These are phyloP conservation scores for Exophiala lecanii-corni DNA, from an alignment of 2,329 filamentous ascomycete genomes.

Conservation along the genomic window DNA sequence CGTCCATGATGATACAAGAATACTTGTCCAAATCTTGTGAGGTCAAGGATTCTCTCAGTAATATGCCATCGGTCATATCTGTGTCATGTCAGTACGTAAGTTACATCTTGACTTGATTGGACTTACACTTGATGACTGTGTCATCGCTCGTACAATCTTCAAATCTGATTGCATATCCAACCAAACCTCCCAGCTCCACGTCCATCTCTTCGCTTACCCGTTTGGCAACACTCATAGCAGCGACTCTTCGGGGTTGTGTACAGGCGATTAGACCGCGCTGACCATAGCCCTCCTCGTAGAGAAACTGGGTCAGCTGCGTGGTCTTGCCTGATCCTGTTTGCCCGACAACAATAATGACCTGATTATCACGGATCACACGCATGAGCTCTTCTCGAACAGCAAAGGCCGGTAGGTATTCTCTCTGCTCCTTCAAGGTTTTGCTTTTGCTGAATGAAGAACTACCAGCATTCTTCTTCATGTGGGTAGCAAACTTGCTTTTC, in stretches of 20 bases:
- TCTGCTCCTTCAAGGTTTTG: conserved; percentile 84
- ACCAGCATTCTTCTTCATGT: conserved; percentile 81
- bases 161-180: conserved; percentile 96
- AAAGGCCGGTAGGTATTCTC: conserved; percentile 91
- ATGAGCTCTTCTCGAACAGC: conserved; percentile 91
- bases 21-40: conserved; percentile 93
- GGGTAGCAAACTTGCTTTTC: conserved; percentile 77
- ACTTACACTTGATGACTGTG: conserved; percentile 79
- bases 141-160: conserved; percentile 97
- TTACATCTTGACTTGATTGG: too few species aligned
- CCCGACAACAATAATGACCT: conserved; percentile 93
- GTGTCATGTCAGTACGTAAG: too few species aligned
- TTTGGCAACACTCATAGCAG: conserved; percentile 96
- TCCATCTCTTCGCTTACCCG: conserved; percentile 99
- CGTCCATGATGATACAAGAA: conserved; percentile 98
- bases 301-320: conserved; percentile 90
- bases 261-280: conserved; percentile 88
- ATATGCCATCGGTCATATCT: conserved; percentile 95
- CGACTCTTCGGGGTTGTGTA: conserved; percentile 93
- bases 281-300: conserved; percentile 86
- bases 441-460: conserved; percentile 85
- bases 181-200: conserved; percentile 76
- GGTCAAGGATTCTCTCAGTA: conserved; percentile 86
- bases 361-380: conserved; percentile 89
- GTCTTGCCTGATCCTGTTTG: conserved; percentile 98